Conservation (phyloP, 495 filamentous ascomycete species). For the Lophiostoma macrostomum region DNA sequence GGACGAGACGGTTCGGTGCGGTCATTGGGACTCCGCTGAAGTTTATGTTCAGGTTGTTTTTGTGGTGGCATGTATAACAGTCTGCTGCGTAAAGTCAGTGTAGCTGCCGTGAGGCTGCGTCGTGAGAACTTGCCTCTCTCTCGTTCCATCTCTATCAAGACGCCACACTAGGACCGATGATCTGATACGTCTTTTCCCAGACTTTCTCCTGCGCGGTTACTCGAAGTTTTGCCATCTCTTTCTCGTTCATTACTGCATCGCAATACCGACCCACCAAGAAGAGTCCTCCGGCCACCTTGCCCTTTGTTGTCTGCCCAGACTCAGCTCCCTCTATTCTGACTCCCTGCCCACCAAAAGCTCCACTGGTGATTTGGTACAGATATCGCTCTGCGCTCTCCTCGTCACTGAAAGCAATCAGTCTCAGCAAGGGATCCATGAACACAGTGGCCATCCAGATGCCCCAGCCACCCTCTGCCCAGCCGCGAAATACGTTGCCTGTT, state of each 20-base stretch:
- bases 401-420: background rate
- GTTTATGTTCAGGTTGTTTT: too few relatives aligned
- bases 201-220: background rate
- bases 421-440: background rate
- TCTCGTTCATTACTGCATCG: background rate
- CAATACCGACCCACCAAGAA: background rate
- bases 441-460: background rate
- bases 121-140: too few relatives aligned
- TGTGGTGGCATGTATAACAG: too few relatives aligned
- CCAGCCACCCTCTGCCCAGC: background rate
- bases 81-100: too few relatives aligned
- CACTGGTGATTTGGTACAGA: background rate
- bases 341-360: background rate
- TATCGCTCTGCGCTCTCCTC: background rate
- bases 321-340: background rate
- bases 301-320: background rate
- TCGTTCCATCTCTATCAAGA: too few relatives aligned
- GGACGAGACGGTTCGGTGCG: too few relatives aligned
- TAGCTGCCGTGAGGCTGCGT: too few relatives aligned
- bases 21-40: too few relatives aligned
- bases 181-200: background rate
- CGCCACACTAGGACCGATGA: background rate
- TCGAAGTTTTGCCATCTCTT: background rate
- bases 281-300: background rate
- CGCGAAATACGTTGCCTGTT: constrained; percentile 31